phyloP scores from a whole-genome alignment of 176 grass and related monocot species.

The Echinochloa phyllopogon region DNA sequence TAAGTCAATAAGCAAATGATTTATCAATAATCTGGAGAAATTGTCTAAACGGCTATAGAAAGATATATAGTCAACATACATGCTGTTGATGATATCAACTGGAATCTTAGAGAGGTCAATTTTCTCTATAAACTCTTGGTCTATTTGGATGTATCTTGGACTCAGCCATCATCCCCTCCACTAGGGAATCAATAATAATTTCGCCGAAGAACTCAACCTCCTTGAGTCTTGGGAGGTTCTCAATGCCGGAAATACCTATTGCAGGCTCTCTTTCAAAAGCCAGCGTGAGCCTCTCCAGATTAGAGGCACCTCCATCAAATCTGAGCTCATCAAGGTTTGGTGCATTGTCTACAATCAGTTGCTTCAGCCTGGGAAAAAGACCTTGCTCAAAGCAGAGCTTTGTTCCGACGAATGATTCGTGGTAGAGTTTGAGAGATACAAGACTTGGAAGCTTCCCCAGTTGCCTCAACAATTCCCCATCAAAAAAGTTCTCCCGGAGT shows the following conservation, averaged over 20 bases:
- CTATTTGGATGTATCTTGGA: not conserved
- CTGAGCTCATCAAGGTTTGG: conserved; percentile 6
- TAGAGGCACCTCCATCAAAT: not conserved
- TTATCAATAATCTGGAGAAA: not conserved
- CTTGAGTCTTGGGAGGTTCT: not conserved
- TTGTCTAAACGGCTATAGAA: not conserved
- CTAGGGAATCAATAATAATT: not conserved
- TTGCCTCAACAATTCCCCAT: not conserved
- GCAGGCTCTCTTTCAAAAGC: not conserved
- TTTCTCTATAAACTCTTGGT: conserved; percentile 8
- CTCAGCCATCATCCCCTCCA: not conserved
- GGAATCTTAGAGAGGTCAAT: not conserved
- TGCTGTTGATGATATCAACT: not conserved
- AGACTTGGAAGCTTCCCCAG: conserved; percentile 18
- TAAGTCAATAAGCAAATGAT: conserved; percentile 6
- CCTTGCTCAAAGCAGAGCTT: not conserved
- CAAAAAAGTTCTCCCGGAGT: not conserved
- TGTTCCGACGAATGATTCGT: not conserved
- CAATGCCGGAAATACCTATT: not conserved
- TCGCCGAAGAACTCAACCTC: conserved; percentile 10
- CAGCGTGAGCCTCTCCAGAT: conserved; percentile 30
- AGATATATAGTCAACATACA: not conserved
- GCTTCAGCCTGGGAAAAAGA: not conserved
- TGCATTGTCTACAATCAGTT: conserved; percentile 8
- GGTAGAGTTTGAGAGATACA: conserved; percentile 26